Evolutionary conservation across 2,329 filamentous ascomycete species (phyloP), one percentile per base, ranked within the genome.

Genomic region (Calonectria crousiana): DNA sequence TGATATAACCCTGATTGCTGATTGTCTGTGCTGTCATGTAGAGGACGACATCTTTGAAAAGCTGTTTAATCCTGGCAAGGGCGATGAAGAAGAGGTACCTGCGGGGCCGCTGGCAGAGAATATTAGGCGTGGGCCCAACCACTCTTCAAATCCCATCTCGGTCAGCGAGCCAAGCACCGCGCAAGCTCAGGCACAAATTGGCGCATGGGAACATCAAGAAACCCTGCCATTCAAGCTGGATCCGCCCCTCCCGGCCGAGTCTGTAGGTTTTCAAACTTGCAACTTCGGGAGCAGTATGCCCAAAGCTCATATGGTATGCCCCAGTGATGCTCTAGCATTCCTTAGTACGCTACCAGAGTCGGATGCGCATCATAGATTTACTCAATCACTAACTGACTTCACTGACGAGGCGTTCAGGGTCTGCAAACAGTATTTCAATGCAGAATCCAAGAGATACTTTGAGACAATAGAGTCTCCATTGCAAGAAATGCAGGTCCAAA

Each of bases 31-130:
- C 8, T 56, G 5, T 11, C 52, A n/a, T 13, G 16, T n/a, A 32
- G 28, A 56, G 20, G 52, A 56, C 4, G 30, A 32, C 3, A 4
- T 32, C 8, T 56, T 56, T 16, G 18, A 34, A 11, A 32, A 34
- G 18, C 28, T 56, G 52, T 14, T 56, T 8, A n/a, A 56, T 10
- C 3, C 10, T n/a, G 20, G 10, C 3, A 20, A 56, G 18, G 28
- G 3, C 23, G 9, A 11, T 16, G 5, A 30, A 14, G 18, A 11
- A 3, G 4, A 2, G 0, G 11, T 6, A 8, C 16, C 3, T n/a
- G 1, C 3, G 11, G 11, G 11, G 2, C 8, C 18, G 8, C 28
- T 13, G 4, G 30, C 10, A n/a, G 8, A 3, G 28, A 34, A 8
- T 6, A 34, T 11, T n/a, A 9, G 11, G 5, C 16, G 13, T 2